Evolutionary conservation across 257 asterid species (phyloP), one percentile per base, ranked within the genome.

Genomic region (Lavandula angustifolia): DNA sequence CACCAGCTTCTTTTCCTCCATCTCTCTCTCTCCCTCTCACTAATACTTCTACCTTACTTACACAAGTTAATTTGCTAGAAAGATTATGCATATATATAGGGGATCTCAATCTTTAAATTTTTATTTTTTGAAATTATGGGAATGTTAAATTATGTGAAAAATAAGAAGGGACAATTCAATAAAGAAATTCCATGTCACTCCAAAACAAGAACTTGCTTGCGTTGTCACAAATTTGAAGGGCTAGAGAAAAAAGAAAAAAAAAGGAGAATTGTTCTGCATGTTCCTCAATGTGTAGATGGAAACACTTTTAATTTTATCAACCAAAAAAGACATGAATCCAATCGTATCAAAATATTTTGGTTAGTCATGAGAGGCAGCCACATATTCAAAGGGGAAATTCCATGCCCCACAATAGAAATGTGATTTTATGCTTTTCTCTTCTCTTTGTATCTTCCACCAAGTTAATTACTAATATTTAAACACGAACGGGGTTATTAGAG

Each of bases 1-100:
- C 32, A 70, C 59, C 3, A 79, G 64, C 61, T 77, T 84, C 59
- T 74, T 78, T 66, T 12, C 83, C 48, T 37, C 87, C 92, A 72
- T 70, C 57, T 22, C 27, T 22, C 27, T 22, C 27, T 22, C 27
- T 22, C 33, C n/a, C 27, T 22, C 27, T 22, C 27, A 0, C 27
- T 22, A 22, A 22, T 22, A 22, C 2, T 22, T 22, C 27, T 22
- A 22, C 27, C 27, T 22, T 22, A 22, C 27, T 22, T 22, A 22
- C 27, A 22, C 27, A 22, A 22, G 27, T 22, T 22, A 22, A 22
- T 22, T 22, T 22, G 27, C 27, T 22, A 22, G 27, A 22, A 22
- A 46, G 35, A 3, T 44, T 22, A 22, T 22, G 2, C 27, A 12
- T n/a, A 46, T 67, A 48, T 48, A 68, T 51, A 68, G 73, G 43